Conservation (phyloP, 768 basidiomycete species). For the Sarcomyxa edulis region DNA sequence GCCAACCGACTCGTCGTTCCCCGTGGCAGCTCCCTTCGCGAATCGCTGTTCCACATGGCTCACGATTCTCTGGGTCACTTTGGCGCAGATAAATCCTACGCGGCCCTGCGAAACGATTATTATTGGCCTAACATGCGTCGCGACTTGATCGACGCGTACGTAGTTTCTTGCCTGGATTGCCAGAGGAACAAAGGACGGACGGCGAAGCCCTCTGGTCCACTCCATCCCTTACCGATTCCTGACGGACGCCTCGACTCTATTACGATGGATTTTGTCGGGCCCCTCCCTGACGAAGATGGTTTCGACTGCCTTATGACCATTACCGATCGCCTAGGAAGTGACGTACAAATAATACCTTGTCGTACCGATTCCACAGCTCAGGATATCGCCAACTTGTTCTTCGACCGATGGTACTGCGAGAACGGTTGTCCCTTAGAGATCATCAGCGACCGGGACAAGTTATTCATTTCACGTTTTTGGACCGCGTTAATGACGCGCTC, state of each 20-base stretch:
- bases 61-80: slow-evolving; percentile 14
- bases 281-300: slow-evolving; percentile 19
- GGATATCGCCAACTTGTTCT: slow-evolving; percentile 16
- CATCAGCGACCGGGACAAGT: too few species aligned
- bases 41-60: too few species aligned
- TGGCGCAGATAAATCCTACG: slow-evolving; percentile 14
- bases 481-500: slow-evolving; percentile 23
- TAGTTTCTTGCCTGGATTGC: slow-evolving; percentile 19
- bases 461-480: slow-evolving; percentile 32
- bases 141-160: slow-evolving; percentile 19
- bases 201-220: too few species aligned
- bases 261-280: too few species aligned
- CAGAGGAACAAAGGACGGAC: slow-evolving; percentile 11
- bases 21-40: slow-evolving; percentile 13
- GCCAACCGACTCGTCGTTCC: slow-evolving; percentile 9
- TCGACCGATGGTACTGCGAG: slow-evolving; percentile 21
- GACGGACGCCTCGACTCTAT: too few species aligned
- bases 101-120: too few species aligned
- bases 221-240: too few species aligned
- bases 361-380: slow-evolving; percentile 9
- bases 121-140: slow-evolving; percentile 19
- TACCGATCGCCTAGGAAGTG: slow-evolving; percentile 14
- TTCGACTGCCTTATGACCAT: slow-evolving; percentile 20
- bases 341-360: slow-evolving; percentile 10
- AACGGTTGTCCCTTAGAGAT: slow-evolving; percentile 24